Percentiles rank a stretch among this genome's conserved stretches.
Evolutionary conservation across 2,329 filamentous ascomycete species (phyloP).

Genomic region (Fusarium odoratissimum): DNA sequence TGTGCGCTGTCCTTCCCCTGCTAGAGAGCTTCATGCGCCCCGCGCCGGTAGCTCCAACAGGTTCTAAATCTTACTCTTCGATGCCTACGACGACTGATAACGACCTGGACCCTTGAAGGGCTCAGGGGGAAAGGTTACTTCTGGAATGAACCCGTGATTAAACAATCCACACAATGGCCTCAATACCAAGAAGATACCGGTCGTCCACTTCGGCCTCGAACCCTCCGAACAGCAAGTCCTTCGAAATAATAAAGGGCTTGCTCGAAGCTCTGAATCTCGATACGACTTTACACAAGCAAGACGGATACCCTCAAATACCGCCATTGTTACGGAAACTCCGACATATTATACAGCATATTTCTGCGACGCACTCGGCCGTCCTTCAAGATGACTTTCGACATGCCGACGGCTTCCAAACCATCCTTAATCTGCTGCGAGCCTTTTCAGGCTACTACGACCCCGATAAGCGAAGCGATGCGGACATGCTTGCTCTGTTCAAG

Average conservation of each 20-base stretch:
- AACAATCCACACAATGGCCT: conserved; percentile 58
- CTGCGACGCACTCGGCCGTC: conserved; percentile 59
- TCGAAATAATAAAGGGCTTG: conserved; percentile 67
- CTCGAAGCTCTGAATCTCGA: conserved; percentile 59
- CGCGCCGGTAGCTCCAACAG: conserved; percentile 44
- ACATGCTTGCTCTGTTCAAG: conserved; percentile 74
- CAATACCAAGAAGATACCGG: conserved; percentile 67
- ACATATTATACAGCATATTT: conserved; percentile 73
- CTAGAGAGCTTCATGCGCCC: conserved; percentile 43
- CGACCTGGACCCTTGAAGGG: conserved; percentile 54
- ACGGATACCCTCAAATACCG: conserved; percentile 61
- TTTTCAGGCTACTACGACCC: conserved; percentile 82
- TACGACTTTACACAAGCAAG: conserved; percentile 48
- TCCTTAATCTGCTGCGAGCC: conserved; percentile 76
- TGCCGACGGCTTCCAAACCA: conserved; percentile 79
- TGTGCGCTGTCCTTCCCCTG: conserved; percentile 21
- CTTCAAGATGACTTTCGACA: conserved; percentile 86
- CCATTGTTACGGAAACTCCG: conserved; percentile 68
- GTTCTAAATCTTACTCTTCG: conserved; percentile 47
- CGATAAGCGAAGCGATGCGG: conserved; percentile 68
- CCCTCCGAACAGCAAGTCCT: conserved; percentile 68
- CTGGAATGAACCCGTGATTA: conserved; percentile 44
- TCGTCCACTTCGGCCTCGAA: conserved; percentile 73
- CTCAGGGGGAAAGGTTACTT: conserved; percentile 45
- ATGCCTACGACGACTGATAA: conserved; percentile 50